phyloP scores from a whole-genome alignment of 192 early-diverging fungal genomes.

The Coemansia sp. region DNA sequence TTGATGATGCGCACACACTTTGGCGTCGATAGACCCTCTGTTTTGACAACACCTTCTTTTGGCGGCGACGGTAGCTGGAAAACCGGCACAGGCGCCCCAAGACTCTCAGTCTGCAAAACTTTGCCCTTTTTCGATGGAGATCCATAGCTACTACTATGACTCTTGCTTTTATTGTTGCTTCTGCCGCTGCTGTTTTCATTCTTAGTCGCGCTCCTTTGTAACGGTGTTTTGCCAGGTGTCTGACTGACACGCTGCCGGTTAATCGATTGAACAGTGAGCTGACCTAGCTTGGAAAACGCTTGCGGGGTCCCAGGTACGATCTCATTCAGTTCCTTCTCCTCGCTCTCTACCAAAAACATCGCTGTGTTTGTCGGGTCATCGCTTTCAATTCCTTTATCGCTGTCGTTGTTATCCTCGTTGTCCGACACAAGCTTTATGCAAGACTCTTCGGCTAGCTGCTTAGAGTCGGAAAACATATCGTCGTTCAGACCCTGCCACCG shows the following conservation, averaged over 20 bases:
- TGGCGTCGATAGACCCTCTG: slow-evolving; percentile 10
- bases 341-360: slow-evolving; percentile 49
- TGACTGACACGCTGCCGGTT: slow-evolving; percentile 41
- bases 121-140: slow-evolving; percentile 41
- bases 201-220: not conserved
- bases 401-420: slow-evolving; percentile 4
- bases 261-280: slow-evolving; percentile 47
- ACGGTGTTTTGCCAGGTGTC: slow-evolving; percentile 30
- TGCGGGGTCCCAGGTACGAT: slow-evolving; percentile 40
- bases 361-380: slow-evolving; percentile 53
- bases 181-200: slow-evolving; percentile 3
- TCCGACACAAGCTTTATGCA: not conserved
- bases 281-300: slow-evolving; percentile 34
- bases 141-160: slow-evolving; percentile 12
- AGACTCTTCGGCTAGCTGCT: not conserved
- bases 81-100: not conserved
- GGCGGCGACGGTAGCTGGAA: not conserved
- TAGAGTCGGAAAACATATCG: not conserved
- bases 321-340: slow-evolving; percentile 37
- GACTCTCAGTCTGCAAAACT: not conserved
- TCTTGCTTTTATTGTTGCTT: no score
- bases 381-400: slow-evolving; percentile 20
- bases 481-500: not conserved
- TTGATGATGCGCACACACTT: slow-evolving; percentile 27
- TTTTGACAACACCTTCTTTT: not conserved